Conservation (phyloP, 2,329 filamentous ascomycete species). For the Beauveria brongniartii region DNA sequence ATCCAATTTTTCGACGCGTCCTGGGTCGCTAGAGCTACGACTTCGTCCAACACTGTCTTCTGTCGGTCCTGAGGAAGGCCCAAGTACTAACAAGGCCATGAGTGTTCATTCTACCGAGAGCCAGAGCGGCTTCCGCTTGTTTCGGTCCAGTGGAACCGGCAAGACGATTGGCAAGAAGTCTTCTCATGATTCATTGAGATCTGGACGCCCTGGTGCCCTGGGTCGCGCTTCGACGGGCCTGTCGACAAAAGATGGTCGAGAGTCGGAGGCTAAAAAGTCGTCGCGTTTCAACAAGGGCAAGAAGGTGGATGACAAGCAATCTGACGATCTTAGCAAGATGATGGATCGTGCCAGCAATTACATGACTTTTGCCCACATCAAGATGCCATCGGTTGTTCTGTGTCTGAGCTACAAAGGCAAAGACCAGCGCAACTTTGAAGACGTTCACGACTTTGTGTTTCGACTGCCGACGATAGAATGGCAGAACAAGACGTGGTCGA, state of each 20-base stretch:
- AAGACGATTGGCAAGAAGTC: slow-evolving; percentile 43
- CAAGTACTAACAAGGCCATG: slow-evolving; percentile 37
- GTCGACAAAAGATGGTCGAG: slow-evolving; percentile 31
- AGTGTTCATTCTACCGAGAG: slow-evolving; percentile 42
- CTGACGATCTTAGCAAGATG: slow-evolving; percentile 94
- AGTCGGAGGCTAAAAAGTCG: slow-evolving; percentile 38
- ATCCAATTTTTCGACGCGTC: slow-evolving; percentile 47
- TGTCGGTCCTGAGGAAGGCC: slow-evolving; percentile 28
- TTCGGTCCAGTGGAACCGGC: slow-evolving; percentile 35
- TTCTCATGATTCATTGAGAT: slow-evolving; percentile 48
- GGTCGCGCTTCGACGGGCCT: slow-evolving; percentile 36
- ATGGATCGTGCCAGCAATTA: slow-evolving; percentile 90
- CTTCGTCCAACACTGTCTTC: slow-evolving; percentile 73
- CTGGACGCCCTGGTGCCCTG: slow-evolving; percentile 31
- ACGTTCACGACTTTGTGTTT: slow-evolving; percentile 97
- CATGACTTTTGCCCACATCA: slow-evolving; percentile 94
- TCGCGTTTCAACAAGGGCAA: slow-evolving; percentile 50
- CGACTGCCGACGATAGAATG: slow-evolving; percentile 90
- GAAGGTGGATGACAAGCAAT: slow-evolving; percentile 50
- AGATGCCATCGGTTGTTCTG: slow-evolving; percentile 88
- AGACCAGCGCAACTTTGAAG: slow-evolving; percentile 89
- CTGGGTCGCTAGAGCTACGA: slow-evolving; percentile 72
- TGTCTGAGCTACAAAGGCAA: slow-evolving; percentile 96
- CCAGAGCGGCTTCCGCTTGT: slow-evolving; percentile 42
- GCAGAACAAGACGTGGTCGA: slow-evolving; percentile 98